A percentile compares a stretch with the other conserved stretches of the same genome.
Conservation (phyloP, 2,329 filamentous ascomycete species). For the Neonectria hederae region DNA sequence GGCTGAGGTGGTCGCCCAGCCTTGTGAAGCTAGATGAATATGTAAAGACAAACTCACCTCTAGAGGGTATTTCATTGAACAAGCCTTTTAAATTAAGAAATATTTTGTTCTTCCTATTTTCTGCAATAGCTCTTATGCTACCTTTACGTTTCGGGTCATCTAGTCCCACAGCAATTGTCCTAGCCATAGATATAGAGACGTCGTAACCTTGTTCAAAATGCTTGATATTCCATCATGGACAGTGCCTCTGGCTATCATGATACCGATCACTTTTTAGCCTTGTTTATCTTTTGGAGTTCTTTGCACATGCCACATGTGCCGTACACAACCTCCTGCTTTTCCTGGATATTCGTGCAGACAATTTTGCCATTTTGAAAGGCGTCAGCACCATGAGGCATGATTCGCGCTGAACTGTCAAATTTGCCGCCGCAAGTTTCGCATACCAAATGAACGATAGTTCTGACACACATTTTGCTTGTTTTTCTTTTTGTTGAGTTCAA, state of each 20-base stretch:
- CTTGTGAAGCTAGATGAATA: constrained; percentile 10
- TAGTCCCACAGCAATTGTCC: not conserved
- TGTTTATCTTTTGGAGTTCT: not conserved
- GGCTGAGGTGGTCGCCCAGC: constrained; percentile 16
- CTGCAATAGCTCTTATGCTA: not conserved
- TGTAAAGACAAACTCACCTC: constrained; percentile 33
- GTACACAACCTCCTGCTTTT: not conserved
- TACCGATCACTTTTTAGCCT: not conserved
- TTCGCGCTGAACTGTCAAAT: not conserved
- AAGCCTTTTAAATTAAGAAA: constrained; percentile 23
- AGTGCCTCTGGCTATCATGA: not conserved
- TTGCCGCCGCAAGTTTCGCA: not conserved
- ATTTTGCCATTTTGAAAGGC: not conserved
- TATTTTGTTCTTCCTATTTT: constrained; percentile 19
- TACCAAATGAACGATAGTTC: not conserved
- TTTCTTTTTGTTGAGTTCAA: no score
- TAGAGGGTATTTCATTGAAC: constrained; percentile 21
- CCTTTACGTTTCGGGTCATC: not conserved
- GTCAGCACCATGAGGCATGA: not conserved
- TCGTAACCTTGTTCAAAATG: not conserved
- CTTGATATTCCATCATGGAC: not conserved
- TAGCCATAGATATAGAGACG: not conserved
- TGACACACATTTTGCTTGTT: not conserved
- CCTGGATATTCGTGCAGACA: not conserved
- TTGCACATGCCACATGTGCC: not conserved